A percentile compares a stretch with the other conserved stretches of the same genome.
These are phyloP conservation scores for Fusarium neocosmosporiellum DNA, from an alignment of 2,329 filamentous ascomycete species.

Conservation along the genomic window DNA sequence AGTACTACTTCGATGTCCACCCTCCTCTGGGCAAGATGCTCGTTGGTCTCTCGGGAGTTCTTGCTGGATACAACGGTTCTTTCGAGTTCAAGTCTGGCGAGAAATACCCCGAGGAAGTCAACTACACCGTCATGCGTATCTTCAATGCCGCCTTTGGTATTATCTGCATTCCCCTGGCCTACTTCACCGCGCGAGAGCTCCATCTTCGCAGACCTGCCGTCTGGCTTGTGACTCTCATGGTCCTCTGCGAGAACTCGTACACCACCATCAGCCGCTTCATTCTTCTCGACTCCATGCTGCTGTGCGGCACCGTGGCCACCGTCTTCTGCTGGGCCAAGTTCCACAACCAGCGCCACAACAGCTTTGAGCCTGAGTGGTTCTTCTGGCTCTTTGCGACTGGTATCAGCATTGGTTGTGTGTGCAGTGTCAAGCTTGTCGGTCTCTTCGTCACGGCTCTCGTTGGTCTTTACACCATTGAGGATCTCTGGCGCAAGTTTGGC, in stretches of 20 bases:
- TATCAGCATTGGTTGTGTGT: conserved; percentile 95
- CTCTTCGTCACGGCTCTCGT: conserved; percentile 96
- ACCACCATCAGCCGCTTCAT: conserved; percentile 99
- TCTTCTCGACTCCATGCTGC: conserved; percentile 96
- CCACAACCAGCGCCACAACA: conserved; percentile 85
- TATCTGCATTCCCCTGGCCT: conserved; percentile 90
- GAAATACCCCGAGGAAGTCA: conserved; percentile 89
- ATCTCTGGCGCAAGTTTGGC: conserved; percentile 98
- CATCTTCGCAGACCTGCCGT: conserved; percentile 87
- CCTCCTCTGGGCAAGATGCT: conserved; percentile 98
- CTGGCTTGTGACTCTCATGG: conserved; percentile 96
- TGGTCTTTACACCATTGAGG: conserved; percentile 94
- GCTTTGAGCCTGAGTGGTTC: conserved; percentile 93
- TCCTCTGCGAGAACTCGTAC: conserved; percentile 99
- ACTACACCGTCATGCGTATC: conserved; percentile 98
- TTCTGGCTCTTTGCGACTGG: conserved; percentile 94
- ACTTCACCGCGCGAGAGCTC: conserved; percentile 92
- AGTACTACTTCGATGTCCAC: conserved; percentile 96
- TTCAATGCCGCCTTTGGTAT: conserved; percentile 98
- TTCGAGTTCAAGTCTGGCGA: conserved; percentile 99
- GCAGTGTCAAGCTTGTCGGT: conserved; percentile 98
- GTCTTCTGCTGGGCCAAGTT: conserved; percentile 98
- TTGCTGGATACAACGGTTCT: conserved; percentile 97
- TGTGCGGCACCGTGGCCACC: conserved; percentile 98
- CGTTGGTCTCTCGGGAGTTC: conserved; percentile 93